phyloP scores from a whole-genome alignment of 306 rosid species.

The Styphnolobium japonicum region DNA sequence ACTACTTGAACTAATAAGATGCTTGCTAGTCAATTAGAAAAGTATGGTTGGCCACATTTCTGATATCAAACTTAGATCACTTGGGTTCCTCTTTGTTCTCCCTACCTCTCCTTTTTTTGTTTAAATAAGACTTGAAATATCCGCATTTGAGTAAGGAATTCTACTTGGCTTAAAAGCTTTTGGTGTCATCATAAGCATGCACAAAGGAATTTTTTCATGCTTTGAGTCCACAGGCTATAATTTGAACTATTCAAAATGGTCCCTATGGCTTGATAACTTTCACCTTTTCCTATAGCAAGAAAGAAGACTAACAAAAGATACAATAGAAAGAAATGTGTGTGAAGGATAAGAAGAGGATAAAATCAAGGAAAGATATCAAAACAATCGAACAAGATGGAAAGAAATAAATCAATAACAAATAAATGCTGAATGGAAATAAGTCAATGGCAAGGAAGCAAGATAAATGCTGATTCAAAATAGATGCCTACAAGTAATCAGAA shows the following conservation, averaged over 20 bases:
- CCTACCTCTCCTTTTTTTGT: not conserved
- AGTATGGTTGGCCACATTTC: not conserved
- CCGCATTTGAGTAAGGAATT: not conserved
- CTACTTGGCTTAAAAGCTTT: not conserved
- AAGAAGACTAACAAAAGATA: not conserved
- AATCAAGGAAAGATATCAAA: not conserved
- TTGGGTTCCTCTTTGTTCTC: not conserved
- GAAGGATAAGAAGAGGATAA: not conserved
- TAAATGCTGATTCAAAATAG: not conserved
- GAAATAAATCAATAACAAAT: not conserved
- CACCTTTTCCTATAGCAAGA: not conserved
- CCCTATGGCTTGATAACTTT: not conserved
- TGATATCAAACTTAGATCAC: not conserved
- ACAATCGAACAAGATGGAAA: not conserved
- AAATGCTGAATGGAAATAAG: not conserved
- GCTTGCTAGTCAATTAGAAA: not conserved
- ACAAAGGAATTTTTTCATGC: too few species aligned
- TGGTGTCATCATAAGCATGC: too few species aligned
- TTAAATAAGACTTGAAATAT: not conserved
- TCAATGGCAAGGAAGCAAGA: not conserved
- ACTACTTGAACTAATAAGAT: not conserved
- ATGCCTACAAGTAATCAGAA: not conserved
- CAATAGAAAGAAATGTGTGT: not conserved
- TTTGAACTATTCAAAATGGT: not conserved
- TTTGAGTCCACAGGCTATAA: not conserved